Evolutionary conservation across 441 rosid species (phyloP).

Genomic region (Erodium chrysanthum): DNA sequence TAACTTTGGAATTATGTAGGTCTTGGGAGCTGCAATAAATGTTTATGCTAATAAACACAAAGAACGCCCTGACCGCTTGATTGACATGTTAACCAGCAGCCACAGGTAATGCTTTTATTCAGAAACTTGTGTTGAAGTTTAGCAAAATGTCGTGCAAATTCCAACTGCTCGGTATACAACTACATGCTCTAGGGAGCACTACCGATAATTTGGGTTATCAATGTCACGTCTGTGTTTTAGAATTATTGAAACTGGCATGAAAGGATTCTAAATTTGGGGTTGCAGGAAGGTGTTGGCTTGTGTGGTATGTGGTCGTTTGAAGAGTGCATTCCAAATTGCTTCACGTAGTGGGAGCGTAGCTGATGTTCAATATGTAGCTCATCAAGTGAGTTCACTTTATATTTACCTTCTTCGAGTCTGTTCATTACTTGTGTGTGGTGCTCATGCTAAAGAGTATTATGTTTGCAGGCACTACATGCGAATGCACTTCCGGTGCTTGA

Average conservation of each 20-base stretch:
- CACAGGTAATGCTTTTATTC: constrained; percentile 47
- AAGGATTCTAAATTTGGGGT: constrained; percentile 8
- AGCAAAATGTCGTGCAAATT: background rate
- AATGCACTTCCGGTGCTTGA: constrained; percentile 89
- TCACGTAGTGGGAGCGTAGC: constrained; percentile 93
- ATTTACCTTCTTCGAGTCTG: background rate
- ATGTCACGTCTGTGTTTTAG: no score
- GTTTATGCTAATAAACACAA: constrained; percentile 93
- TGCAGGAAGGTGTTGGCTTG: constrained; percentile 94
- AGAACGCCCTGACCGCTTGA: constrained; percentile 95
- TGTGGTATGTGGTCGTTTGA: constrained; percentile 92
- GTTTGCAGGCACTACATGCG: constrained; percentile 76
- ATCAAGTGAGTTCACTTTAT: constrained; percentile 45
- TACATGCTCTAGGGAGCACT: background rate
- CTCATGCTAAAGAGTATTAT: no score
- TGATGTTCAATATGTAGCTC: constrained; percentile 96
- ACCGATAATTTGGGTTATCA: background rate
- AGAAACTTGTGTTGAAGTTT: constrained; percentile 4
- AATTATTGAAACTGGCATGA: no score
- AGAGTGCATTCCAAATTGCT: constrained; percentile 95
- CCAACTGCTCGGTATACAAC: no score
- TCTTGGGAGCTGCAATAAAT: constrained; percentile 89
- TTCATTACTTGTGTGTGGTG: background rate
- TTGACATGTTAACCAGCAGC: constrained; percentile 93
- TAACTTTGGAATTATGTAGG: constrained; percentile 39